phyloP scores from a whole-genome alignment of 2,329 filamentous ascomycete genomes.

The Teratosphaeria pseudoeucalypti region DNA sequence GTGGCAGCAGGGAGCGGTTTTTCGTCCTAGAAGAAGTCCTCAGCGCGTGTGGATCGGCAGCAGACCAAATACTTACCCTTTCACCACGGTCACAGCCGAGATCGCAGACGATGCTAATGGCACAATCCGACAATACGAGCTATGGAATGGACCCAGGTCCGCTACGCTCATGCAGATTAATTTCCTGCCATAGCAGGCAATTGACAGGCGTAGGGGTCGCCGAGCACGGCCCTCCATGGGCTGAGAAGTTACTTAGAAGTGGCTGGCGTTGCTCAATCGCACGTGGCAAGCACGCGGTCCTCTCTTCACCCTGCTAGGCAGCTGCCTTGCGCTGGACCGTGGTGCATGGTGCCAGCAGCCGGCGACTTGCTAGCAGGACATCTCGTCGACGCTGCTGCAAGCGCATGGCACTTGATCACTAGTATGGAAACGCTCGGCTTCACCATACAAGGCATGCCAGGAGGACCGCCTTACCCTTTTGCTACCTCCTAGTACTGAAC shows the following conservation, averaged over 20 bases:
- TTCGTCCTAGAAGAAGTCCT: background rate
- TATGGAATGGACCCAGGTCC: too few species aligned
- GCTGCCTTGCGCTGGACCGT: background rate
- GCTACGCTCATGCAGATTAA: too few species aligned
- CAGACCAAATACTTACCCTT: background rate
- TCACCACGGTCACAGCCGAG: background rate
- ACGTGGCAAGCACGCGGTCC: background rate
- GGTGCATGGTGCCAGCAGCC: background rate
- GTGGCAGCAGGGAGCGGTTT: background rate
- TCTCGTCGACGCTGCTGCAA: background rate
- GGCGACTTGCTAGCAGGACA: background rate
- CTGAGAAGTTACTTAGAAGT: too few species aligned
- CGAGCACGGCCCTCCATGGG: too few species aligned
- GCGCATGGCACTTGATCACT: background rate
- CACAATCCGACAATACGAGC: too few species aligned
- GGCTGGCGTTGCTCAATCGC: too few species aligned
- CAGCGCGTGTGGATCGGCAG: background rate
- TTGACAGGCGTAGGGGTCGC: too few species aligned
- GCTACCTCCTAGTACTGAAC: too few species aligned
- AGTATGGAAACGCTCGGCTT: too few species aligned
- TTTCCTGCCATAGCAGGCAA: too few species aligned
- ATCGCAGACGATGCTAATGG: background rate
- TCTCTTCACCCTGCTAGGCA: background rate
- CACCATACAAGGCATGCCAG: too few species aligned
- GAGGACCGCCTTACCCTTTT: too few species aligned